A percentile compares a stretch with the other conserved stretches of the same genome.
Conservation (phyloP, 179 eudicot species). For the Amaranthus tricolor region DNA sequence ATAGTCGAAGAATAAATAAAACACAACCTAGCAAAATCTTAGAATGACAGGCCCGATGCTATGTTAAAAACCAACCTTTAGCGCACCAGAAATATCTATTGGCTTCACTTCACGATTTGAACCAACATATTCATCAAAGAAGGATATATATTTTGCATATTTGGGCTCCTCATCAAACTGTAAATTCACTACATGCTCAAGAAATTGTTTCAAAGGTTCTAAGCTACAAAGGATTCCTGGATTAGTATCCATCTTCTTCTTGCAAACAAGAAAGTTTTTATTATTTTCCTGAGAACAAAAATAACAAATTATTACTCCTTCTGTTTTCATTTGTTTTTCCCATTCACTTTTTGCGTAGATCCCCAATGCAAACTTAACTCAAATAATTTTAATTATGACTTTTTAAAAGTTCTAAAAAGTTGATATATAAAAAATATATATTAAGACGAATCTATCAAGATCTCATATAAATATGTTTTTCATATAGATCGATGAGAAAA, state of each 20-base stretch:
- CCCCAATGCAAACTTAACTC: too few species aligned
- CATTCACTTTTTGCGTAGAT: too few species aligned
- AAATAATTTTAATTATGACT: too few species aligned
- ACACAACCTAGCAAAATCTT: not conserved
- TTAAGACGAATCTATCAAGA: too few species aligned
- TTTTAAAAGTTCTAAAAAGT: too few species aligned
- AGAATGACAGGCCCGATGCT: not conserved
- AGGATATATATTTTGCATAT: constrained; percentile 47
- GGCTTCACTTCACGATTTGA: constrained; percentile 39
- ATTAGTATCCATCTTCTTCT: constrained; percentile 49
- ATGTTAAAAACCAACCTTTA: constrained; percentile 37
- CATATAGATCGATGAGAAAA: too few species aligned
- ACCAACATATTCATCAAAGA: constrained; percentile 41
- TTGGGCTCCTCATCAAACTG: constrained; percentile 59
- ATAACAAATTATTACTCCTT: not conserved
- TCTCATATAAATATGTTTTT: too few species aligned
- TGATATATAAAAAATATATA: too few species aligned
- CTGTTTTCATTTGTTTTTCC: too few species aligned
- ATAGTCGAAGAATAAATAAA: not conserved
- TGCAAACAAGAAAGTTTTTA: constrained; percentile 44
- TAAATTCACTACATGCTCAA: constrained; percentile 52
- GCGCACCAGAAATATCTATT: constrained; percentile 49
- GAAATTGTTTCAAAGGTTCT: constrained; percentile 45
- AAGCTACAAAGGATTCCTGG: constrained; percentile 41
- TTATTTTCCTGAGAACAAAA: constrained; percentile 41